Evolutionary conservation across 2,329 filamentous ascomycete genomes (phyloP).

Genomic region (Uncinocarpus reesii): DNA sequence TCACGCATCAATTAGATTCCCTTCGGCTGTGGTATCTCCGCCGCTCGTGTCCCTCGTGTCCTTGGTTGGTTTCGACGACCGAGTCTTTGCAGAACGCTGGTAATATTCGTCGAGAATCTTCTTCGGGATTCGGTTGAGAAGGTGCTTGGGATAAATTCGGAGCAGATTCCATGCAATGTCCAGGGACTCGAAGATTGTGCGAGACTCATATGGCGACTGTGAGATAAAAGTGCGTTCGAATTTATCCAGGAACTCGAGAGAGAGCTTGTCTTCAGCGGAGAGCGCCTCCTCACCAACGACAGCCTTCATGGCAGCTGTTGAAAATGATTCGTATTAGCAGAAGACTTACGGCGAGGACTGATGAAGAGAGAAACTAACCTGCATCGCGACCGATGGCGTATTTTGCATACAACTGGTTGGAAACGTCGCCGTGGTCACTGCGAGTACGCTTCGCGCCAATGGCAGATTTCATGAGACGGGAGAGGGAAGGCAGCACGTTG

Average conservation of each 20-base stretch:
- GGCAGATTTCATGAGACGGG: conserved; percentile 99
- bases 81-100: conserved; percentile 45
- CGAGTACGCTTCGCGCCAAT: conserved; percentile 96
- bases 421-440: conserved; percentile 95
- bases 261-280: conserved; percentile 92
- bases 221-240: conserved; percentile 93
- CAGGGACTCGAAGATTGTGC: conserved; percentile 83
- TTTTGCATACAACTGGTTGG: conserved; percentile 98
- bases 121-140: conserved; percentile 87
- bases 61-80: conserved; percentile 29
- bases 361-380: conserved; percentile 26
- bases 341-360: neutral
- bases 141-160: conserved; percentile 93
- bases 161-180: conserved; percentile 95
- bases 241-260: conserved; percentile 95
- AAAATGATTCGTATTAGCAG: neutral
- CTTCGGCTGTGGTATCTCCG: conserved; percentile 25
- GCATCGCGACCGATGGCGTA: conserved; percentile 98
- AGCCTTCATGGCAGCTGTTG: conserved; percentile 83
- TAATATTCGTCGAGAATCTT: conserved; percentile 78
- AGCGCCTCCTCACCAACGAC: conserved; percentile 97
- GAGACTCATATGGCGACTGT: conserved; percentile 85
- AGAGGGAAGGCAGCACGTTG: conserved; percentile 94
- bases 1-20: conserved; percentile 36
- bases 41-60: conserved; percentile 39